phyloP scores from a whole-genome alignment of 2,329 filamentous ascomycete genomes.

The Colletotrichum trifolii region DNA sequence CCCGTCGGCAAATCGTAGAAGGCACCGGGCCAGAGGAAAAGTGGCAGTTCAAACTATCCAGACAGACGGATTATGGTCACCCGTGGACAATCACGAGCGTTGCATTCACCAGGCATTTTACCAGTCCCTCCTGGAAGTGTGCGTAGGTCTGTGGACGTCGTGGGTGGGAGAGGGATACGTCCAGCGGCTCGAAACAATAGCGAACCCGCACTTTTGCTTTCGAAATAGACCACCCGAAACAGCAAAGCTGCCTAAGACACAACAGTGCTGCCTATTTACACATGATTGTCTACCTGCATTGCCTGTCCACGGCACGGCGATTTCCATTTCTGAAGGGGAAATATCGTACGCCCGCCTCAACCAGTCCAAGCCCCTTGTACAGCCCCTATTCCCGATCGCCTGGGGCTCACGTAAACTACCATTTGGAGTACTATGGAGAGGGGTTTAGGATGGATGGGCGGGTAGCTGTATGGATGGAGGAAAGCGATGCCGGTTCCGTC shows the following conservation, averaged over 20 bases:
- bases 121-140: background rate
- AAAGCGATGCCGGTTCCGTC: conserved; percentile 23
- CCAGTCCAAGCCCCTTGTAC: conserved; percentile 5
- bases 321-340: conserved; percentile 2
- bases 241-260: background rate
- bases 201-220: conserved; percentile 16
- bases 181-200: conserved; percentile 2
- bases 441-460: conserved; percentile 2
- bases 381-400: background rate
- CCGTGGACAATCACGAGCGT: conserved; percentile 23
- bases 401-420: background rate
- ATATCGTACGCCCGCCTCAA: conserved; percentile 6
- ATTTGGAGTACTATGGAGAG: background rate
- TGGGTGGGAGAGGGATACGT: conserved; percentile 9
- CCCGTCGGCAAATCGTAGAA: conserved; percentile 10
- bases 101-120: conserved; percentile 11
- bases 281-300: conserved; percentile 5
- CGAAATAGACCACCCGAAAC: conserved; percentile 18
- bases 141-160: background rate
- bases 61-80: conserved; percentile 18
- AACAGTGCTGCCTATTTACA: background rate
- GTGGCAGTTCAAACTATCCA: conserved; percentile 7
- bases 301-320: conserved; percentile 10
- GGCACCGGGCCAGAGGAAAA: conserved; percentile 2
- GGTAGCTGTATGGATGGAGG: conserved; percentile 5